A percentile compares a stretch with the other conserved stretches of the same genome.
Evolutionary conservation across 106 monocot genomes (phyloP).

Genomic region (Dendrobium nobile): DNA sequence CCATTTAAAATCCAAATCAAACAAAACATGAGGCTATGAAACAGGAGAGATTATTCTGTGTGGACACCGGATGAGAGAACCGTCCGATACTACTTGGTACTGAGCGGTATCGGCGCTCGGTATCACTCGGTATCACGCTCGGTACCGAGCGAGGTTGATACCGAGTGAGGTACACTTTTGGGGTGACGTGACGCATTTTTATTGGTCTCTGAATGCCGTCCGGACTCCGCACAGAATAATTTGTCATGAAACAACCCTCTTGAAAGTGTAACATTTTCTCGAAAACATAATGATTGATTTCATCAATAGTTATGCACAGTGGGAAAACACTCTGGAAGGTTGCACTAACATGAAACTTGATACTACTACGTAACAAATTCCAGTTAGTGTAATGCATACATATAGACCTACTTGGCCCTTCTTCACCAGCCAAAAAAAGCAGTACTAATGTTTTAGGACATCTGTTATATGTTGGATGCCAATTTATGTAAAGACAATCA

Average conservation of each 20-base stretch:
- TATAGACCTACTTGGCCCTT: neutral
- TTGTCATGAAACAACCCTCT: neutral
- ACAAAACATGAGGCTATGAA: neutral
- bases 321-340: neutral
- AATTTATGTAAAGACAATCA: neutral
- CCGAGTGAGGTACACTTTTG: no score
- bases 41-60: no score
- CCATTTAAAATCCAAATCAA: neutral
- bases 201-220: no score
- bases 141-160: no score
- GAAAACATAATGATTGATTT: neutral
- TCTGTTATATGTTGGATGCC: neutral
- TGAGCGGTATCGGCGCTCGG: no score
- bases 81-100: no score
- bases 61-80: no score
- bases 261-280: neutral
- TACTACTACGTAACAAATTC: neutral
- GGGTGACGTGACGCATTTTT: no score
- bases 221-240: no score
- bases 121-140: no score
- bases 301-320: neutral
- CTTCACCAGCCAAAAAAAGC: neutral
- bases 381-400: neutral
- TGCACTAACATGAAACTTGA: neutral
- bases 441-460: neutral